Evolutionary conservation across 78 protist species (phyloP).

Genomic region (Emiliania huxleyi): DNA sequence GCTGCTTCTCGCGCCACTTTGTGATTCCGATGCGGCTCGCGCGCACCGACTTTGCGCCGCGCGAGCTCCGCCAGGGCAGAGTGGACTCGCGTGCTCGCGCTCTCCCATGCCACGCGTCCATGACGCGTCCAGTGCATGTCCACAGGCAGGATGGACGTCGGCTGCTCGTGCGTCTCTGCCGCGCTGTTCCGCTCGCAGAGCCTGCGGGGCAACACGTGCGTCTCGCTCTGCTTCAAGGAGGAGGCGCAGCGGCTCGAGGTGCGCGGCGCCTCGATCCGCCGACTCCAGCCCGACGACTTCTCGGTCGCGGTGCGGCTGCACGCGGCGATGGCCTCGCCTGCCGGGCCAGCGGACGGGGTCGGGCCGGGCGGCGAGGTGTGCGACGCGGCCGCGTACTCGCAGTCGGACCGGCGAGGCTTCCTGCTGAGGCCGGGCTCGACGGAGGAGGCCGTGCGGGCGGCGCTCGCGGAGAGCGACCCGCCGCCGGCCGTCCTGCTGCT

Average conservation of each 20-base stretch:
- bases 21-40: background rate
- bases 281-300: background rate
- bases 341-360: background rate
- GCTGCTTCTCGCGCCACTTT: background rate
- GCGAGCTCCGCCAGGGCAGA: background rate
- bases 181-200: background rate
- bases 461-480: background rate
- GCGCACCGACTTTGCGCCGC: background rate
- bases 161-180: background rate
- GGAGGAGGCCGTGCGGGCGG: background rate
- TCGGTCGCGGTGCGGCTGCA: background rate
- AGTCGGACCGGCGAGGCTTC: background rate
- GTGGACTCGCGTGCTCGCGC: too few relatives aligned
- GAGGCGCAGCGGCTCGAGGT: background rate
- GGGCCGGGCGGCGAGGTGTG: background rate
- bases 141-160: conserved; percentile 20
- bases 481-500: background rate
- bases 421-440: background rate
- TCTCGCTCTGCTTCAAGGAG: background rate
- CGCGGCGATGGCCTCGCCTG: background rate
- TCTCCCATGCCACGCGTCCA: too few relatives aligned
- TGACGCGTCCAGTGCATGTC: too few relatives aligned
- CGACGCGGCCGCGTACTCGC: background rate
- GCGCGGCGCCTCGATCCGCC: background rate
- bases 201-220: background rate